Conservation (phyloP, 2,329 filamentous ascomycete genomes). For the Fusarium sp. region DNA sequence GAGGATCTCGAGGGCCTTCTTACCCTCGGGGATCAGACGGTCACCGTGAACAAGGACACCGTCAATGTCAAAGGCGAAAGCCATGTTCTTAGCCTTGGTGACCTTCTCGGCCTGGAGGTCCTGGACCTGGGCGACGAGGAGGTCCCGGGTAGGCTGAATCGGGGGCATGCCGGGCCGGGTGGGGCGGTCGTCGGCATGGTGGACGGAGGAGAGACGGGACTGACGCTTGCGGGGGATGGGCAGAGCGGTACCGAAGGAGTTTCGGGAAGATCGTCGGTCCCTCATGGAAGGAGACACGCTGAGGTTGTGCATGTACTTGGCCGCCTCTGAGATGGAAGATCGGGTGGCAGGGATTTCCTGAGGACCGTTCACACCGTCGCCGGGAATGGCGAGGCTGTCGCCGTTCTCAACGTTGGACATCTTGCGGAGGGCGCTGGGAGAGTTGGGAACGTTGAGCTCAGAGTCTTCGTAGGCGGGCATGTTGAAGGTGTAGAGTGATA, state of each 20-base stretch:
- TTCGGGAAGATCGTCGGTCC: conserved; percentile 76
- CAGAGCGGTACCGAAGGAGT: conserved; percentile 80
- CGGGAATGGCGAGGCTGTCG: conserved; percentile 50
- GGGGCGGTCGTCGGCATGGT: conserved; percentile 61
- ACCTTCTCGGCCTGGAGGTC: conserved; percentile 76
- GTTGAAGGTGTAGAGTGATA: conserved; percentile 47
- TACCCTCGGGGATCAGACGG: conserved; percentile 81
- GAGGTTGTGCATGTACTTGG: conserved; percentile 79
- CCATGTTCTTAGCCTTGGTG: conserved; percentile 79
- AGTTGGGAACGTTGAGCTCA: conserved; percentile 57
- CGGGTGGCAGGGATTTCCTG: conserved; percentile 79
- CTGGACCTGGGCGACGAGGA: conserved; percentile 78
- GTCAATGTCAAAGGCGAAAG: conserved; percentile 87
- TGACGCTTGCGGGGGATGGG: conserved; percentile 79
- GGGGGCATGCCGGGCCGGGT: conserved; percentile 69
- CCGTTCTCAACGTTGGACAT: conserved; percentile 37
- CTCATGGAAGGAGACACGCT: conserved; percentile 76
- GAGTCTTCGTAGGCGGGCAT: conserved; percentile 73
- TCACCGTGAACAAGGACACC: conserved; percentile 88
- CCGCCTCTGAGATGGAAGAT: conserved; percentile 76
- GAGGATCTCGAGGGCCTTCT: conserved; percentile 78
- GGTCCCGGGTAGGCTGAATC: conserved; percentile 73
- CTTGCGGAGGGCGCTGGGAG: conserved; percentile 41
- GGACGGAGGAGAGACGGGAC: conserved; percentile 74
- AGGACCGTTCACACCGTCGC: conserved; percentile 62